phyloP scores from a whole-genome alignment of 2,329 filamentous ascomycete genomes.

The Neonectria faginata region DNA sequence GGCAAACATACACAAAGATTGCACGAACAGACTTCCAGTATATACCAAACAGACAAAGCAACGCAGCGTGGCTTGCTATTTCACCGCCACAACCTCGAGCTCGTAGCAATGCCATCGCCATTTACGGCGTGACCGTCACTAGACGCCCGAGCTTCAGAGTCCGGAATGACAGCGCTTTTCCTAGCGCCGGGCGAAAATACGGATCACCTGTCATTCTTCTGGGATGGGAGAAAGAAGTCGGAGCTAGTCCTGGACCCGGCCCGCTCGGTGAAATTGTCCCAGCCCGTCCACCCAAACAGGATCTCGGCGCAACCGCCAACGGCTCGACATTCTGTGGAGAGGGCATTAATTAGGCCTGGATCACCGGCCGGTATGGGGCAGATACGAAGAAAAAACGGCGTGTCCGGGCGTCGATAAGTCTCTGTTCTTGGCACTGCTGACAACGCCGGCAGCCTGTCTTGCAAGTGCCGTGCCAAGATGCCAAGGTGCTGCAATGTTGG shows the following conservation, averaged over 20 bases:
- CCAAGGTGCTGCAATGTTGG: not conserved
- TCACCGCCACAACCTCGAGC: too few relatives aligned
- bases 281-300: too few relatives aligned
- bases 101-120: not conserved
- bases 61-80: not conserved
- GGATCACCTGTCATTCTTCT: not conserved
- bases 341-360: too few relatives aligned
- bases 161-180: not conserved
- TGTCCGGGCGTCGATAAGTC: not conserved
- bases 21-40: not conserved
- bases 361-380: too few relatives aligned
- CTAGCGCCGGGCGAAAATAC: not conserved
- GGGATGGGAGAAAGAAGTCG: too few relatives aligned
- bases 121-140: not conserved
- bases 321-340: too few relatives aligned
- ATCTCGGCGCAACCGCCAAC: too few relatives aligned
- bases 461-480: not conserved
- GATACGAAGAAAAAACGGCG: too few relatives aligned
- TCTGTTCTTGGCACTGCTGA: too few relatives aligned
- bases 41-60: not conserved
- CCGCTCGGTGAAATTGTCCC: too few relatives aligned
- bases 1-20: not conserved
- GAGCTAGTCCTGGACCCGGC: too few relatives aligned
- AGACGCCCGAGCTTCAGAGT: not conserved
- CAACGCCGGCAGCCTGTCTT: too few relatives aligned